Percentiles rank a stretch among this genome's conserved stretches.
These are phyloP conservation scores for Endotrypanum monterogeii DNA, from an alignment of 208 protist species.

Conservation along the genomic window DNA sequence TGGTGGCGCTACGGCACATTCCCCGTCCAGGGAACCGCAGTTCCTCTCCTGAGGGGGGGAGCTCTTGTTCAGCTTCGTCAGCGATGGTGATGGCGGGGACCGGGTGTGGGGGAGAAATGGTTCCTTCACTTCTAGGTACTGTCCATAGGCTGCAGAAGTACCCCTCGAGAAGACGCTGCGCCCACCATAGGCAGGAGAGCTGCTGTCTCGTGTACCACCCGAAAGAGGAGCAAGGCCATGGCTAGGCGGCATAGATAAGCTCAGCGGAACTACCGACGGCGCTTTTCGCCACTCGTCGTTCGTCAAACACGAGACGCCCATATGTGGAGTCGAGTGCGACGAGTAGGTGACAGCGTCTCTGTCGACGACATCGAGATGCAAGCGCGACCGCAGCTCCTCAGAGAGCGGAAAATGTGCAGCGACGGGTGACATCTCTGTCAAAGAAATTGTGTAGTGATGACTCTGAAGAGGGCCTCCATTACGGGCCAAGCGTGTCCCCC, in stretches of 20 bases:
- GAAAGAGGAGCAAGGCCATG: neutral
- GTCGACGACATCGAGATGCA: conserved; percentile 32
- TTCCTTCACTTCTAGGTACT: conserved; percentile 22
- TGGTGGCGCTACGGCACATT: neutral
- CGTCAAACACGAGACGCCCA: neutral
- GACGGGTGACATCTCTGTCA: conserved; percentile 21
- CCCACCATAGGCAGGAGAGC: neutral
- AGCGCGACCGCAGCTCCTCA: conserved; percentile 21
- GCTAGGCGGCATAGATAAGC: conserved; percentile 12
- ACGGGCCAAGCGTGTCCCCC: neutral
- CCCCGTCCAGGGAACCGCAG: neutral
- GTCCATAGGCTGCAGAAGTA: neutral
- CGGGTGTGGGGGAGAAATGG: conserved; percentile 5
- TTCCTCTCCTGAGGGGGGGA: neutral
- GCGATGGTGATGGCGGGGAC: neutral
- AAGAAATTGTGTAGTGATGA: conserved; percentile 13
- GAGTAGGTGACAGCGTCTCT: conserved; percentile 31
- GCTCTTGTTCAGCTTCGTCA: neutral
- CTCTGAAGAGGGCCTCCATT: neutral
- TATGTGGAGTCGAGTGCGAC: conserved; percentile 27
- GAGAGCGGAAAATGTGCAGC: conserved; percentile 35
- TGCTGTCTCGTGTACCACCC: neutral
- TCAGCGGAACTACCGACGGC: neutral
- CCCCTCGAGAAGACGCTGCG: neutral
- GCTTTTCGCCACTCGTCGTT: neutral